These are phyloP conservation scores for Metrosideros polymorpha DNA, from an alignment of 441 rosid species.

Conservation along the genomic window DNA sequence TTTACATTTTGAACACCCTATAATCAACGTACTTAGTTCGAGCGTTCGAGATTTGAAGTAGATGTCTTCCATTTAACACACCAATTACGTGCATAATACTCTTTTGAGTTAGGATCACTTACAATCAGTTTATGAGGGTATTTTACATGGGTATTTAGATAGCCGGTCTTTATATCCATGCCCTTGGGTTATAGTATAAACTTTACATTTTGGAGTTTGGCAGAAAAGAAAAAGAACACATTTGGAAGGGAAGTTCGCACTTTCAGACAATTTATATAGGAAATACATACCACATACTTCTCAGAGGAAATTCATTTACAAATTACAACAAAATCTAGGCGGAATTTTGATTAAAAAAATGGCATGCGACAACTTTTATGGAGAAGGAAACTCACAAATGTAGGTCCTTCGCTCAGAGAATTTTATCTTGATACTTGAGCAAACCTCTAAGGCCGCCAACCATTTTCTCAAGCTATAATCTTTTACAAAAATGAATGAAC, in stretches of 20 bases:
- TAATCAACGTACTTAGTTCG: not conserved
- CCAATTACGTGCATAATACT: not conserved
- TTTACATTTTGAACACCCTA: not conserved
- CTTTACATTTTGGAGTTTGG: not conserved
- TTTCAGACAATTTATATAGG: not conserved
- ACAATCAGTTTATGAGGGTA: not conserved
- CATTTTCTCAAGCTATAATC: no score
- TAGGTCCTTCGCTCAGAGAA: no score
- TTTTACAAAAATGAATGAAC: no score
- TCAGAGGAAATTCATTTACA: not conserved
- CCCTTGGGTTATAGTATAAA: not conserved
- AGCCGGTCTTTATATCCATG: accelerated
- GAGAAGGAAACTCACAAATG: no score
- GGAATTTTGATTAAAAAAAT: not conserved
- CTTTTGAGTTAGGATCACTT: accelerated
- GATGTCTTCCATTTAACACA: accelerated
- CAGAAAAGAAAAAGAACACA: not conserved
- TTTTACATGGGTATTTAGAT: accelerated
- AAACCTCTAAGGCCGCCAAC: no score
- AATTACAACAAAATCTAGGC: not conserved
- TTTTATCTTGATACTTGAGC: no score
- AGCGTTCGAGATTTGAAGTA: not conserved
- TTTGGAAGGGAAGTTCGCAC: not conserved
- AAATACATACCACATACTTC: not conserved
- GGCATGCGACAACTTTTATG: not conserved